Evolutionary conservation across 768 basidiomycete genomes (phyloP).

Genomic region (Agaricus bisporus): DNA sequence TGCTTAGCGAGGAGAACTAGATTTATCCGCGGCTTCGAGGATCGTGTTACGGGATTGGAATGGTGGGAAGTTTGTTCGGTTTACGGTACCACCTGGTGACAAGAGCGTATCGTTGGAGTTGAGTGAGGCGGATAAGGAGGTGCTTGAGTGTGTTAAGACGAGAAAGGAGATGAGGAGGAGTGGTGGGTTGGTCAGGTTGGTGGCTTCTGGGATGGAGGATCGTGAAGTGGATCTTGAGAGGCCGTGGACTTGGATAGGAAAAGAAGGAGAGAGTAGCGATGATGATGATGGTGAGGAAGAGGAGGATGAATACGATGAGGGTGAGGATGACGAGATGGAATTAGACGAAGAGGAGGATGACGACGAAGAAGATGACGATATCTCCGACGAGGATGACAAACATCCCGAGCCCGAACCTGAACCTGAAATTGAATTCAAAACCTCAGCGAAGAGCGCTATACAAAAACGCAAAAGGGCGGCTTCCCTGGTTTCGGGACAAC

Average conservation of each 20-base stretch:
- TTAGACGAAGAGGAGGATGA: constrained; percentile 27
- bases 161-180: constrained; percentile 66
- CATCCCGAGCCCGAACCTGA: constrained; percentile 32
- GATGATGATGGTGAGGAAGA: constrained; percentile 27
- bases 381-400: constrained; percentile 28
- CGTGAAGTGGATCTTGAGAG: constrained; percentile 33
- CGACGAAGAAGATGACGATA: constrained; percentile 29
- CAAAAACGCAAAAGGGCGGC: constrained; percentile 41
- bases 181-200: constrained; percentile 53
- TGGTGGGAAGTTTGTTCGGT: constrained; percentile 65
- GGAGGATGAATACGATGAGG: constrained; percentile 22
- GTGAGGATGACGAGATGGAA: constrained; percentile 22
- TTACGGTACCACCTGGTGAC: constrained; percentile 37
- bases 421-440: constrained; percentile 3
- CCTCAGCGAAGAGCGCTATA: constrained; percentile 24
- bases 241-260: constrained; percentile 35
- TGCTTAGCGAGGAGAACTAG: constrained; percentile 61
- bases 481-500: constrained; percentile 19
- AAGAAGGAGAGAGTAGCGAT: constrained; percentile 22
- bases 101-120: constrained; percentile 14
- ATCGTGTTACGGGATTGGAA: constrained; percentile 84
- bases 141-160: constrained; percentile 41
- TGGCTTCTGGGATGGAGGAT: constrained; percentile 27
- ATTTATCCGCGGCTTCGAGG: constrained; percentile 70
- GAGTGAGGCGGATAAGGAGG: constrained; percentile 40